A percentile compares a stretch with the other conserved stretches of the same genome.
Conservation (phyloP, 257 asterid species). For the Petunia secreta region DNA sequence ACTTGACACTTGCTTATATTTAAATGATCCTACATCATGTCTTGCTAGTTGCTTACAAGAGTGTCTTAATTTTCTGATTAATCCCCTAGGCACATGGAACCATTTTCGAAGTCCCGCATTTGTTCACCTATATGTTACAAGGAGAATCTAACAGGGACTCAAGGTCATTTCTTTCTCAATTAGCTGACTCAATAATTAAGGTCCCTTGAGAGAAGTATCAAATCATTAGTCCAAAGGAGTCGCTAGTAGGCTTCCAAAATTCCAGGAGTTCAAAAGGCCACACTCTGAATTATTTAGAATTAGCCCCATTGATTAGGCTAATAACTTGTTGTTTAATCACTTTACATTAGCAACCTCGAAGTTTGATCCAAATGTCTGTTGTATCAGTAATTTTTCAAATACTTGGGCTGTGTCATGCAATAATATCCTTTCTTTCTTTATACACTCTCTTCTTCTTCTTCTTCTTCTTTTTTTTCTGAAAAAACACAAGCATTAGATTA, state of each 20-base stretch:
- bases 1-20: not conserved
- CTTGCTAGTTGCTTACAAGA: constrained; percentile 7
- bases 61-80: not conserved
- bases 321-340: not conserved
- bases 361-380: not conserved
- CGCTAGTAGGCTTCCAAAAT: too few species aligned
- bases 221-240: not conserved
- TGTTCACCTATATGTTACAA: not conserved
- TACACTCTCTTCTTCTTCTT: too few species aligned
- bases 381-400: not conserved
- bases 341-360: not conserved
- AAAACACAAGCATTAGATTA: not conserved
- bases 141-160: not conserved
- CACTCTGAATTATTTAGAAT: too few species aligned
- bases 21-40: not conserved
- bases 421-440: too few species aligned
- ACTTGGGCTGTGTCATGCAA: not conserved
- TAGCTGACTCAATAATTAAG: not conserved
- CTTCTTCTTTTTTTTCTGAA: too few species aligned
- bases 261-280: not conserved
- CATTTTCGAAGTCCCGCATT: too few species aligned
- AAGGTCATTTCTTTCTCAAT: not conserved
- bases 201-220: not conserved
- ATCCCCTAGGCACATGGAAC: too few species aligned
- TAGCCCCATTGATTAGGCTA: not conserved